Percentiles rank a stretch among this genome's conserved stretches.
phyloP scores from a whole-genome alignment of 345 rosid species.

The Pseudoturritis turrita region DNA sequence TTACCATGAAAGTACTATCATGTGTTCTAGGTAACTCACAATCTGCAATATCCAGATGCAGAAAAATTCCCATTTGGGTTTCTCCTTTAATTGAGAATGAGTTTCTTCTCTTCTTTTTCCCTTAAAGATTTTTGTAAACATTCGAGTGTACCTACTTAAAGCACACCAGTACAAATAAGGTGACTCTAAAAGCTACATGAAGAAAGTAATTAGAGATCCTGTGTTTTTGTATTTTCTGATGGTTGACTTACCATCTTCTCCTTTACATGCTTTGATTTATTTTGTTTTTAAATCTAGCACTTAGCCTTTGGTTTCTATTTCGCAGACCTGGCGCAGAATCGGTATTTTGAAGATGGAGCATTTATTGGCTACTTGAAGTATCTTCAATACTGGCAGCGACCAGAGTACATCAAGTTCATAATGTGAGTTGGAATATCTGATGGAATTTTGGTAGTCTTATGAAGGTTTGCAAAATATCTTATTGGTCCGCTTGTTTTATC shows the following conservation, averaged over 20 bases:
- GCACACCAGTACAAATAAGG: background rate
- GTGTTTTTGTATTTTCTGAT: background rate
- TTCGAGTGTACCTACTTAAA: background rate
- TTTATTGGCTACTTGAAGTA: conserved; percentile 96
- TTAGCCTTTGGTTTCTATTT: conserved; percentile 12
- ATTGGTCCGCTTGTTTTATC: background rate
- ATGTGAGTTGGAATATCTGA: conserved; percentile 53
- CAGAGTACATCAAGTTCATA: conserved; percentile 82
- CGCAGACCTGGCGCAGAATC: conserved; percentile 96
- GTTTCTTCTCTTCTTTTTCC: background rate
- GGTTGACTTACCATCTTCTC: background rate
- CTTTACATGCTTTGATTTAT: background rate
- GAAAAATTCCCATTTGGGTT: background rate
- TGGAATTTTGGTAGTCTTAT: background rate
- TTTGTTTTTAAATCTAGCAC: too few species aligned
- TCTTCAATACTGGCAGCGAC: conserved; percentile 94
- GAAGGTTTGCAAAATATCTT: background rate
- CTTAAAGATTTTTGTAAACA: background rate
- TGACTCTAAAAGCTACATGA: background rate
- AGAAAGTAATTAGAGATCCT: background rate
- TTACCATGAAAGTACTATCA: background rate
- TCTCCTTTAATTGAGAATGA: background rate
- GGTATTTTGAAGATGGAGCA: conserved; percentile 95
- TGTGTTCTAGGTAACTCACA: background rate
- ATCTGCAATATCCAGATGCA: background rate